Base-by-base conservation (phyloP, 2,329 filamentous ascomycete species). In the Thyridium curvatum region DNA sequence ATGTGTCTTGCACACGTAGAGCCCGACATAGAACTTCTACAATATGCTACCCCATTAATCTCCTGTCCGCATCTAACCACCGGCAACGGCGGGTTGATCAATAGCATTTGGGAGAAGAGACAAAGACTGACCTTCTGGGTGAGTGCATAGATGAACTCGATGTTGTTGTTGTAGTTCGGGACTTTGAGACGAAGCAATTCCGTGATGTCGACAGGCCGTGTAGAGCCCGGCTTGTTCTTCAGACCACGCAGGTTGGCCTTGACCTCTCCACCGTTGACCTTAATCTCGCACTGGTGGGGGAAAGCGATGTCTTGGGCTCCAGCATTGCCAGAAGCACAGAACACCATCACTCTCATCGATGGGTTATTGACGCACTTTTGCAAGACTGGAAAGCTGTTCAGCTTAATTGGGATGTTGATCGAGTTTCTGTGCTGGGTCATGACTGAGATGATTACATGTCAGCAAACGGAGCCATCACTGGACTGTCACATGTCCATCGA, bases 151-250 rank as follows among this genome's bases (percentile, higher is more conserved):
- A 88, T 94, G 60, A 98, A 82, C 41, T 85, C 78, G 44, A 98
- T 67, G 36, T 71, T 79, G 56, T 97, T 97, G 39, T 67, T 66
- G 54, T 91, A 94, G 32, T 72, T 72, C 14, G 71, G 55, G 10
- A 80, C 76, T 46, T 77, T 81, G 21, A 86, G 76, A 14, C 83
- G 79, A 34, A 97, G 68, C 43, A 79, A 74, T 47, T 76, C 69
- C 8, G 93, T 98, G 45, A 98, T 84, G 62, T 98, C 93, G 34
- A 87, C 89, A 8, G 93, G 93, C 52, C 88, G 82, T 31, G 93
- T 98, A 33, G 93, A 94, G 16, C 93, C 93, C 7, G 91, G 87
- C 60, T 93, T 94, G 60, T 95, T 96, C 64, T 98, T 98, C 45
- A 98, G 64, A 4, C 93, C 93, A 49, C 93, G 85, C 49, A 94